Evolutionary conservation across 1,284 basidiomycete species (phyloP), one percentile per base, ranked within the genome.

Genomic region (Ganoderma lucidum): DNA sequence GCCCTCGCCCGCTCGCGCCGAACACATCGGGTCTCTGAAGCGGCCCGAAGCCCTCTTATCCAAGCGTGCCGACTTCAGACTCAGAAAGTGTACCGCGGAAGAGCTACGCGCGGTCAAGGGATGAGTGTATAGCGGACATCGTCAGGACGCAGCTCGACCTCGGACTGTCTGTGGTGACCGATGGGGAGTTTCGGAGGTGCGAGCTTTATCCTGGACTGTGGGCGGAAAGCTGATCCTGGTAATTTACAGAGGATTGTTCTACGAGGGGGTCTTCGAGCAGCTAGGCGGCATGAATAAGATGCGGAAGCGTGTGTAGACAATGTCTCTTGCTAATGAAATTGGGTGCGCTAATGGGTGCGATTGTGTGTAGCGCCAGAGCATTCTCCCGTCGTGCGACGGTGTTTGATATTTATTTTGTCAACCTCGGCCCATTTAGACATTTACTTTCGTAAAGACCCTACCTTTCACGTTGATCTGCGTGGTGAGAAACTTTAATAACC

Each of bases 211-310:
- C 23, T 10, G 48, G 48, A 15, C 32, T 30, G 8, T 17, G 30
- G 23, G 23, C 28, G 53, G 53, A 56, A 35, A 8, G 12, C 53
- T 56, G 14, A 56, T 10, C 14, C 32, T 9, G 14, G 28, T 42
- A 15, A 15, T 5, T 17, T 55, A 32, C 71, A 89, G 87, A 71
- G 80, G 79, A 30, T 79, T 83, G 71, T 89, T 87, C 74, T 88
- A 83, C 63, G 86, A 88, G 63, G 86, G 86, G 12, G 84, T 88
- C 37, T 90, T 87, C 74, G 86, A 89, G 69, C 87, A 80, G 67
- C 80, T 89, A 65, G 85, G 87, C 62, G 90, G 92, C 42, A 88
- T 90, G 82, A 84, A 81, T 32, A 53, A 62, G 1, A 23, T 73
- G 12, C 35, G 48, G 2, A 28, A 68, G 19, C 65, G 71, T 73